Evolutionary conservation across 495 filamentous ascomycete species (phyloP).

Genomic region (Penicillium flavigenum): DNA sequence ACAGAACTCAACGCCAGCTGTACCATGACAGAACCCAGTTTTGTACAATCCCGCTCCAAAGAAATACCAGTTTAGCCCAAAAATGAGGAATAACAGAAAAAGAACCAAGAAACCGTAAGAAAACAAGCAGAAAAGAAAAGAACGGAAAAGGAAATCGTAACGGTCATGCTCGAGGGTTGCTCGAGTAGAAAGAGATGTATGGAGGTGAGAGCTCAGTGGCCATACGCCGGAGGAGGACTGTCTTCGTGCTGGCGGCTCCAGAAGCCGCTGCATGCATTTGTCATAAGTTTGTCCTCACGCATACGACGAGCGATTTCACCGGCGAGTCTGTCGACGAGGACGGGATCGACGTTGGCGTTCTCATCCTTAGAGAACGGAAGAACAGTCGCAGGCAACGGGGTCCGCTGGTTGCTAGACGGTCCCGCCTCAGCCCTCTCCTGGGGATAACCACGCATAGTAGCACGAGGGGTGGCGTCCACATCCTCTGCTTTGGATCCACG

Average conservation of each 20-base stretch:
- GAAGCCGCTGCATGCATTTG: conserved; percentile 39
- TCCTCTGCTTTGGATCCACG: conserved; percentile 29
- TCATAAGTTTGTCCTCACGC: conserved; percentile 63
- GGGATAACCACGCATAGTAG: conserved; percentile 22
- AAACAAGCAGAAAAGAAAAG: conserved; percentile 8
- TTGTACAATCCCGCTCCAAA: conserved; percentile 31
- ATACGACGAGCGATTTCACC: conserved; percentile 83
- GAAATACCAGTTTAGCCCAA: conserved; percentile 4
- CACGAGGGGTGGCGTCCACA: conserved; percentile 41
- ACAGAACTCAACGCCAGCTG: conserved; percentile 21
- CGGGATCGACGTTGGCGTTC: conserved; percentile 62
- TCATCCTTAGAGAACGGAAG: conserved; percentile 39
- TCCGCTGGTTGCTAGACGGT: conserved; percentile 23
- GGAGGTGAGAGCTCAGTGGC: conserved; percentile 32
- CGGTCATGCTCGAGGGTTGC: conserved; percentile 33
- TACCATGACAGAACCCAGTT: conserved; percentile 21
- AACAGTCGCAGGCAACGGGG: conserved; percentile 36
- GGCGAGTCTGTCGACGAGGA: conserved; percentile 88
- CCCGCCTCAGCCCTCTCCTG: conserved; percentile 38
- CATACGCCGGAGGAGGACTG: conserved; percentile 46
- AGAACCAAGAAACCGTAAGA: conserved; percentile 2
- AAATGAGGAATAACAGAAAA: conserved; percentile 19
- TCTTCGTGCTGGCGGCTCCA: conserved; percentile 45
- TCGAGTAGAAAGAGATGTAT: conserved; percentile 20
- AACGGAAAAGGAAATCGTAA: conserved; percentile 31